Evolutionary conservation across 805 yeast species (phyloP), one percentile per base, ranked within the genome.

Genomic region (Myxozyma mucilagina): DNA sequence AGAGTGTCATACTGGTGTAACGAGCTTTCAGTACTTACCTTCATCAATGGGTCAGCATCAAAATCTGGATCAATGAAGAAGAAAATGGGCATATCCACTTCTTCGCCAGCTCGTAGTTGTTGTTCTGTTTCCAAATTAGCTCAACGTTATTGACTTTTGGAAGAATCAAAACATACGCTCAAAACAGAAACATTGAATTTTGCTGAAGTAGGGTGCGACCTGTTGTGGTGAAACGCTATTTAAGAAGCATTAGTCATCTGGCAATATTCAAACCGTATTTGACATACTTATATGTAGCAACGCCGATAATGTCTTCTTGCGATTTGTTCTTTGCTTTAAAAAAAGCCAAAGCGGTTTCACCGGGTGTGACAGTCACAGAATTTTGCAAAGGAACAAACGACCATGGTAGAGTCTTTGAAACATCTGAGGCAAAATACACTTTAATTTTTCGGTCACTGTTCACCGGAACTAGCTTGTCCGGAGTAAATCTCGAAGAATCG

Each of bases 31-130:
- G 14, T 80, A 6, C 14, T 5, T 39, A 61, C 88, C 74, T 92
- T 84, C 96, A 94, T 90, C 38, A 84, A 80, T 4, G 99, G 97
- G 72, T 92, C 98, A 61, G 86, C 84, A 48, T 94, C 94, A 74
- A 88, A 93, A 67, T 92, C 98, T 0, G 98, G 98, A 72, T 92
- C 98, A 48, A 92, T 89, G 74, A 92, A 92, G 82, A 92, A 94
- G 77, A 94, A 94, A 8, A 94, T 90, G 0, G 99, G 99, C 99
- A 94, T 94, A 72, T 94, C 99, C 16, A 94, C 96, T 72, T 94
- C 97, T 75, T 94, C 99, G 8, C 97, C 97, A 1, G 97, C 97
- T 57, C 85, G 82, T 66, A 94, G 79, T 74, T 89, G 83, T 75
- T 94, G 99, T 73, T 94, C 99, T 77, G n/a, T 36, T n/a, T 11